phyloP scores from a whole-genome alignment of 164 flowering plant genomes.

The Macadamia integrifolia region DNA sequence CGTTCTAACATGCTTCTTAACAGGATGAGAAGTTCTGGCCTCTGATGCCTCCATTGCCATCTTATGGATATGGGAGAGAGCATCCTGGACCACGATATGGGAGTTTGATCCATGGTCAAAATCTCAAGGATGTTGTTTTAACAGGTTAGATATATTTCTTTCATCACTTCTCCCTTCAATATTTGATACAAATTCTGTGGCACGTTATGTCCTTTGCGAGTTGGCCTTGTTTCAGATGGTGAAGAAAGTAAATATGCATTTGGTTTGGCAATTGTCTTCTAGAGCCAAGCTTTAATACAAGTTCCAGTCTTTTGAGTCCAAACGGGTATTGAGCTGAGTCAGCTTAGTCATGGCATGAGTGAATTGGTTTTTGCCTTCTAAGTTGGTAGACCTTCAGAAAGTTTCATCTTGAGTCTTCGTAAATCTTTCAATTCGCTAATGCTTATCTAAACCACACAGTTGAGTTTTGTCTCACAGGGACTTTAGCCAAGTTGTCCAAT shows the following conservation, averaged over 20 bases:
- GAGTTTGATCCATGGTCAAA: conserved; percentile 95
- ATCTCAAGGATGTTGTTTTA: conserved; percentile 87
- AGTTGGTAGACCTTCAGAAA: not conserved
- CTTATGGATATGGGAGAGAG: conserved; percentile 97
- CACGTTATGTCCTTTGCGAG: not conserved
- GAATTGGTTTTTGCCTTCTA: not conserved
- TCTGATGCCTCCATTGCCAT: conserved; percentile 93
- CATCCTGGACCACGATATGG: conserved; percentile 95
- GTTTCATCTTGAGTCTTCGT: no score
- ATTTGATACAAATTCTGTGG: not conserved
- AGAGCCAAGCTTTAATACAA: not conserved
- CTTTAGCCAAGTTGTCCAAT: no score
- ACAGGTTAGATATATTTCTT: conserved; percentile 54
- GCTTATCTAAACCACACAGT: no score
- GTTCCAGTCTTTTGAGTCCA: not conserved
- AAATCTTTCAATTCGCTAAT: no score
- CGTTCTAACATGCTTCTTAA: conserved; percentile 2
- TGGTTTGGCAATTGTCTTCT: not conserved
- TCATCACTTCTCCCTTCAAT: not conserved
- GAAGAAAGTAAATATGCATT: not conserved
- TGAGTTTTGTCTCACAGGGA: no score
- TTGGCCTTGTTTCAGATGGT: not conserved
- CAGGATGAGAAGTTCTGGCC: conserved; percentile 96
- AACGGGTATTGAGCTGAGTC: not conserved
- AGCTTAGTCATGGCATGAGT: not conserved